Evolutionary conservation across 164 flowering plant genomes (phyloP), one percentile per base, ranked within the genome.

Genomic region (Stephania cephalantha): DNA sequence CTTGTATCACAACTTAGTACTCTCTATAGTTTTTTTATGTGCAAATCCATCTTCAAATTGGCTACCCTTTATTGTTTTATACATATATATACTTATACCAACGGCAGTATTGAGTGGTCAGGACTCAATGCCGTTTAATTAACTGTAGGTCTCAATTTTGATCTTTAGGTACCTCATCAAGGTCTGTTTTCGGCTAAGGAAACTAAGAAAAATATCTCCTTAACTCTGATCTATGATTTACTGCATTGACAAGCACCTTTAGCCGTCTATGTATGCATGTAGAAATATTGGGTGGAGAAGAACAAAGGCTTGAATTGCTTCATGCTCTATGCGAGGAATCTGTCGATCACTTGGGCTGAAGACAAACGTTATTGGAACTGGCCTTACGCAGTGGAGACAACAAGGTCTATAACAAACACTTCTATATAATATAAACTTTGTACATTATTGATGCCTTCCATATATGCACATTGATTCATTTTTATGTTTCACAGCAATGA

Each of bases 251-350:
- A 35, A 35, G 42, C 42, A 35, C 42, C 42, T 35, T 35, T 35
- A 35, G 4, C 42, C 42, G 42, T 35, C 42, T 35, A 35, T 17
- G 78, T 72, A 6, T n/a, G 30, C n/a, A 20, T 83, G 83, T 81
- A 90, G 92, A 88, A 84, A 73, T 89, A 85, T 45, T 89, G 92
- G 92, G 78, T 87, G 13, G 90, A 88, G 2, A 81, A 87, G 5
- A 81, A 84, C 52, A 75, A 81, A 25, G 83, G 83, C n/a, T 46
- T 29, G 73, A 89, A 90, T 76, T 86, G 92, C 82, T 90, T 90
- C 83, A 78, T 85, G 80, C 6, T 90, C 76, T 88, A 71, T 78
- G 88, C 98, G 68, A 88, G 82, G 77, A 83, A 74, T 74, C 89
- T 93, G 50, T 68, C 75, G 12, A 91, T 93, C 68, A 85, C 90